Conservation (phyloP, 1,284 basidiomycete genomes). For the Cryptococcus sp. region DNA sequence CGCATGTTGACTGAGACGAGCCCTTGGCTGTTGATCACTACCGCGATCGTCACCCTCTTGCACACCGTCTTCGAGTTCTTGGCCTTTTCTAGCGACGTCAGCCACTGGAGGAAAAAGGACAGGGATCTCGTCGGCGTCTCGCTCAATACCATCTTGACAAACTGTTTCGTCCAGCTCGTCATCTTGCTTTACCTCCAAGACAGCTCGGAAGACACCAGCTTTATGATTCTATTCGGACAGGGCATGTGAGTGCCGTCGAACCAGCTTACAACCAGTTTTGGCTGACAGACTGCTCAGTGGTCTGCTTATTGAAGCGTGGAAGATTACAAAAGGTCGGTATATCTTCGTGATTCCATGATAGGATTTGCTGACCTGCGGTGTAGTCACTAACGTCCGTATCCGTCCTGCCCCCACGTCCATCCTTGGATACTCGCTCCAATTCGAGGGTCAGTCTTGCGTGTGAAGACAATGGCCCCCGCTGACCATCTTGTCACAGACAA, state of each 20-base stretch:
- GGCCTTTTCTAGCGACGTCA: constrained; percentile 90
- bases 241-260: constrained; percentile 58
- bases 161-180: constrained; percentile 85
- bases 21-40: constrained; percentile 75
- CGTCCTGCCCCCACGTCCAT: constrained; percentile 62
- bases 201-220: constrained; percentile 88
- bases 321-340: constrained; percentile 65
- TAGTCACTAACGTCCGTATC: constrained; percentile 81
- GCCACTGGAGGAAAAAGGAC: constrained; percentile 91
- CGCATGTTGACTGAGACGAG: constrained; percentile 92
- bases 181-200: constrained; percentile 92
- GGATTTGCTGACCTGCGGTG: constrained; percentile 48
- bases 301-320: constrained; percentile 92
- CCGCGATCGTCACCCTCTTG: constrained; percentile 76
- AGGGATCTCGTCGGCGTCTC: constrained; percentile 59
- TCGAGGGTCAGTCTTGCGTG: constrained; percentile 64
- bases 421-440: constrained; percentile 76
- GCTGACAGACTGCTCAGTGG: constrained; percentile 55
- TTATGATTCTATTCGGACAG: constrained; percentile 91
- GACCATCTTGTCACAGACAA: constrained; percentile 63
- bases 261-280: neutral
- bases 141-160: constrained; percentile 76
- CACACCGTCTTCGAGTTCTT: constrained; percentile 92
- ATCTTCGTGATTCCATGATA: neutral
- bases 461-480: no score